Evolutionary conservation across 768 basidiomycete genomes (phyloP).

Genomic region (Kwoniella pini): DNA sequence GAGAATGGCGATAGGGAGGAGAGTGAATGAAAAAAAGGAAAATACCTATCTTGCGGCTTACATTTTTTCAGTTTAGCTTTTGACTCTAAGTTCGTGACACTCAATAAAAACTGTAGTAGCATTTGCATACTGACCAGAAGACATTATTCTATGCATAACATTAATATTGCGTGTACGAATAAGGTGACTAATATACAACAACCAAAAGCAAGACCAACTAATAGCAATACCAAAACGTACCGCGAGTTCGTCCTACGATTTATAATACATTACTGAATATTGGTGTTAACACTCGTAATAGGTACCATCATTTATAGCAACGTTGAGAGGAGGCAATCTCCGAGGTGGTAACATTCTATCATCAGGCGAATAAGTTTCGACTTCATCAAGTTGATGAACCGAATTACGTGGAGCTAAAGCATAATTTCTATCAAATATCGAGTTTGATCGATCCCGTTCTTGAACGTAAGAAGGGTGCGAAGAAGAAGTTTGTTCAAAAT

Average conservation of each 20-base stretch:
- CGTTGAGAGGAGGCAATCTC: conserved; percentile 12
- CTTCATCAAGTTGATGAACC: neutral
- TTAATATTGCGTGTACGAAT: too few relatives aligned
- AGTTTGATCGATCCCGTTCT: neutral
- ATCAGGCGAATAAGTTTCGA: neutral
- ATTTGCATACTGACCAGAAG: too few relatives aligned
- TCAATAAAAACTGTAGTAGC: too few relatives aligned
- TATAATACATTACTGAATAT: too few relatives aligned
- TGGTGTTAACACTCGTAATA: neutral
- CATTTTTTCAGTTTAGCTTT: too few relatives aligned
- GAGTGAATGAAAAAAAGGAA: neutral
- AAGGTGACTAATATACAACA: too few relatives aligned
- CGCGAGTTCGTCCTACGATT: too few relatives aligned
- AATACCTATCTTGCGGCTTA: neutral
- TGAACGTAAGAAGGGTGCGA: neutral
- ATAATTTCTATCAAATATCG: conserved; percentile 23
- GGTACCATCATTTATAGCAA: conserved; percentile 11
- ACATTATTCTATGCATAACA: too few relatives aligned
- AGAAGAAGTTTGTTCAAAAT: neutral
- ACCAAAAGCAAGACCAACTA: too few relatives aligned
- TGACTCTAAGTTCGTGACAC: too few relatives aligned
- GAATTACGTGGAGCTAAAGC: conserved; percentile 7
- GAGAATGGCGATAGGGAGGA: neutral
- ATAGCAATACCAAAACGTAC: too few relatives aligned
- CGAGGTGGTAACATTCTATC: neutral